Evolutionary conservation across 2,329 filamentous ascomycete genomes (phyloP), one percentile per base, ranked within the genome.

Genomic region (Ceratocystis ficicola): DNA sequence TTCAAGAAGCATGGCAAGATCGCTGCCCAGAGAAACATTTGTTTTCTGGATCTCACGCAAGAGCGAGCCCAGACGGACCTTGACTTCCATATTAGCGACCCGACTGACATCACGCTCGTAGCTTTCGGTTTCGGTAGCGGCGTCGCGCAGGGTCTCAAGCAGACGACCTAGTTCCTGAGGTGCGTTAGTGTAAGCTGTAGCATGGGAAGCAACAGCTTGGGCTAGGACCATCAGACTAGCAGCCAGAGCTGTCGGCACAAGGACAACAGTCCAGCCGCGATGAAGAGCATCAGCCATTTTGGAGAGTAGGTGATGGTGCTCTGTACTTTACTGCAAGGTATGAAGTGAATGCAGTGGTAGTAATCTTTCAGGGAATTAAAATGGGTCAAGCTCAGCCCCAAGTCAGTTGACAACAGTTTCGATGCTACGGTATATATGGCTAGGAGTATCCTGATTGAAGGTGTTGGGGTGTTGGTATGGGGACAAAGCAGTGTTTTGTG

Each of bases 41-140:
- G 76, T 77, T 72, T 78, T 81, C 72, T 85, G 83, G 67, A 86
- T 86, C 74, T 86, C 83, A 69, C 82, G 79, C 69, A 86, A 75
- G 68, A 86, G 75, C 52, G 79, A 78, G 68, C 76, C 77, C 50
- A 87, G 77, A 62, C 83, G 81, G 61, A 86, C 72, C 76, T 85
- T 85, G 73, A 86, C 84, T 69, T 86, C 83, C 36, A 86, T 76
- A 50, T 80, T 80, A 71, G 77, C 78, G 48, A 86, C 78, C 67
- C 80, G 81, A 65, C 79, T 76, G 61, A 86, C 77, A 70, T 86
- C 83, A 70, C 78, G 77, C 72, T 86, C 82, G 72, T 86, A 86
- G 71, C 78, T 82, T 73, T 86, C 84, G 71, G 86, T 86, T 72
- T 86, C 84, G 70, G 81, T 77, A 62, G 85, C 77, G 48, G 83